Evolutionary conservation across 345 rosid species (phyloP), one percentile per base, ranked within the genome.

Genomic region (Murraya koenigii): DNA sequence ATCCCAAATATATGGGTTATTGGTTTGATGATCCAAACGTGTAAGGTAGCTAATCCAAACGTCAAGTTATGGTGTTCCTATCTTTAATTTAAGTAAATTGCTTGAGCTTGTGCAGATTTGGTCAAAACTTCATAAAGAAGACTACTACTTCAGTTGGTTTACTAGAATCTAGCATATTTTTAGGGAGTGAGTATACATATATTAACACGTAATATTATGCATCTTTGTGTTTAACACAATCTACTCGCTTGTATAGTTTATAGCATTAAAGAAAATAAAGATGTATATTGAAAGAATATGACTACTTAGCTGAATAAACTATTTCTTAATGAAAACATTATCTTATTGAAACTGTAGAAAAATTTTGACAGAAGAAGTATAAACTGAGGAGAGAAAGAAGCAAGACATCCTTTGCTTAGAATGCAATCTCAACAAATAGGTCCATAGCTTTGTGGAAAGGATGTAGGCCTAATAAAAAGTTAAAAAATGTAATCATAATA

Each of bases 61-160:
- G 60, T 70, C 61, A 70, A 70, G 74, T 70, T 52, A 70, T 19
- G 61, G 74, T 30, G 61, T 70, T 54, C 74, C 61, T 22, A 30
- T 5, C 74, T 30, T 70, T 22, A 65, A 65, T 35, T 35, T 36
- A 13, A 22, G 69, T 35, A 20, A 22, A 35, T 36, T 35, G 26
- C 47, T 65, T 65, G 26, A 35, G 69, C 69, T 35, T 65, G 15
- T 35, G 69, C 20, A 35, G 47, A 9, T 35, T 65, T 20, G 4
- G 26, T 65, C 69, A 65, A 65, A 65, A 65, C 69, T 65, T 65
- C n/a, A 39, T 33, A 19, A 64, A 20, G 23, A 64, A 64, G 66
- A 2, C 36, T 64, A 5, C 38, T 28, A 64, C 22, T 33, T 64
- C 68, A 20, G 68, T 64, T 33, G 44, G 68, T 33, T 15, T 32